Evolutionary conservation across 495 filamentous ascomycete genomes (phyloP).

Genomic region (Aspergillus baeticus): DNA sequence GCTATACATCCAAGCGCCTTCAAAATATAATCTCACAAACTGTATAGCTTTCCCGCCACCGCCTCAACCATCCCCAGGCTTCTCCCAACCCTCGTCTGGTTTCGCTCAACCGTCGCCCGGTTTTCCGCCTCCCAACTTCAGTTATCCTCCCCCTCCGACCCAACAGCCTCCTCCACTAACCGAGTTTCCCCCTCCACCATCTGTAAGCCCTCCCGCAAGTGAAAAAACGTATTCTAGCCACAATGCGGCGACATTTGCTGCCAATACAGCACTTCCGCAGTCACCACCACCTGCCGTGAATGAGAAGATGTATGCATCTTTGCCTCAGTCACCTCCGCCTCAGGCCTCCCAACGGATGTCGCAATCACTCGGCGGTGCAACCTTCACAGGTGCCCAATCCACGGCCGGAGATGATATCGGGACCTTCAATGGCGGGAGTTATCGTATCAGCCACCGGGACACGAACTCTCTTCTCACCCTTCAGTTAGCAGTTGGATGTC

Average conservation of each 20-base stretch:
- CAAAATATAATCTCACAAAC: background rate
- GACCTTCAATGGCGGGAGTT: constrained; percentile 94
- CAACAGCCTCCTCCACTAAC: constrained; percentile 14
- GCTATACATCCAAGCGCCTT: too few relatives aligned
- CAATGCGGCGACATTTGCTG: background rate
- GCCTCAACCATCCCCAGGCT: constrained; percentile 9
- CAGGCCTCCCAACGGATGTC: constrained; percentile 17
- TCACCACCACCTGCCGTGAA: background rate
- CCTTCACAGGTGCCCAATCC: constrained; percentile 23
- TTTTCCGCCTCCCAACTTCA: constrained; percentile 34
- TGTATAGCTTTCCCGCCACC: constrained; percentile 13
- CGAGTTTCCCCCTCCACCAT: constrained; percentile 13
- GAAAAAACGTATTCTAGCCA: constrained; percentile 25
- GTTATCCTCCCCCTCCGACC: constrained; percentile 39
- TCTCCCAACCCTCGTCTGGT: constrained; percentile 7
- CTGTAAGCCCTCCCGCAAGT: constrained; percentile 20
- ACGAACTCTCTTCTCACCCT: constrained; percentile 86
- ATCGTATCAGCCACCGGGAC: constrained; percentile 89
- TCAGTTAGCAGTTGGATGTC: constrained; percentile 86
- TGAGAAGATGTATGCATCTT: background rate
- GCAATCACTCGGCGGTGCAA: constrained; percentile 22
- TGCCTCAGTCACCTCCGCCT: constrained; percentile 16
- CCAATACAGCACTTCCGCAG: constrained; percentile 6
- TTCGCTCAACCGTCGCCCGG: constrained; percentile 18
- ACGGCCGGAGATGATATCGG: constrained; percentile 69